Evolutionary conservation across 2,329 filamentous ascomycete species (phyloP), one percentile per base, ranked within the genome.

Genomic region (Eurotiales sp.): DNA sequence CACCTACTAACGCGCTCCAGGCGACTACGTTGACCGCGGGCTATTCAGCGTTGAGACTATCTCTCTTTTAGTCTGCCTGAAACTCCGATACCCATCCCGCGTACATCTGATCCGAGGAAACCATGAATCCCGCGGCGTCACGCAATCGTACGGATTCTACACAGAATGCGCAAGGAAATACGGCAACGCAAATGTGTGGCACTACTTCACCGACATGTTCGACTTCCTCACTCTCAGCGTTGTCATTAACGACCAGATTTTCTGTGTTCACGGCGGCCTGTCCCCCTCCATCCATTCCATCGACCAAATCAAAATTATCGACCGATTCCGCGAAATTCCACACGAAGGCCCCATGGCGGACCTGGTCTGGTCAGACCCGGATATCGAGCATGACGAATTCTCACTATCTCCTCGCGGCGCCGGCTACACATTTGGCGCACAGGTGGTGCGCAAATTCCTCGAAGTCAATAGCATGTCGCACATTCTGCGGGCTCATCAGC

Each of bases 311-410:
- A 97, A 99, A 72, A 95, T 99, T 70, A 97, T 99, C 68, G 93
- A 99, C 73, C 89, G 93, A 41, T 99, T 97, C 77, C 86, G 93
- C 60, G 93, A 99, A 68, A 99, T 99, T 54, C 93, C 93, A 4
- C 93, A 99, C 73, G 93, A 99, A 72, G 93, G 93, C 0, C 93
- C 93, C 29, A 99, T 99, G 93, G 93, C 93, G n/a, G 93, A 99
- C 70, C 77, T 99, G 4, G 93, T 99, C 27, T 99, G 93, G 93
- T 96, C 90, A 17, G 93, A 99, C 68, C 93, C 93, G 0, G 93
- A 99, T 67, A 87, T 89, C n/a, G 93, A 99, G 62, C 83, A 91
- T 52, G 93, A 99, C 72, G 93, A 99, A 70, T 99, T 99, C 72
- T 95, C 88, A 6, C 81, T 99, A 14, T 95, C 88, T 7, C 93